Evolutionary conservation across 108 stramenopile genomes (phyloP), one percentile per base, ranked within the genome.

Genomic region (Conticribra guillardii): DNA sequence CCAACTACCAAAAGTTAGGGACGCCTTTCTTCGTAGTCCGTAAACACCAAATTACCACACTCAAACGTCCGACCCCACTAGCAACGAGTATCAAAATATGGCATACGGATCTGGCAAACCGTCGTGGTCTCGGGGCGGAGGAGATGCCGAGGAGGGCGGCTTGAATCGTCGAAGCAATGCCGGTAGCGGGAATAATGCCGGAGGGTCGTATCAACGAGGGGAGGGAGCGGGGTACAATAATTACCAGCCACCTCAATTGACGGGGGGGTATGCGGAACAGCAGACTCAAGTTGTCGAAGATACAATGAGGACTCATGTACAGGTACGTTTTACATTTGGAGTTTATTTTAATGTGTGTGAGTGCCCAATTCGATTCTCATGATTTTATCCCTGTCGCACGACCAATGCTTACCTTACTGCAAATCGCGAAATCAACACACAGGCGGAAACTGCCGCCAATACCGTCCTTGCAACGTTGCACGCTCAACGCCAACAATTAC

Each of bases 281-380:
- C 93, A 95, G 64, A 89, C 88, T 2, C 69, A 81, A 19, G 66
- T 85, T 17, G 60, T 95, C 28, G 79, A 87, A 26, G 94, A 95
- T 54, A 86, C 94, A 7, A 79, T 90, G 69, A 79, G 85, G 34
- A 90, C 94, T 26, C 91, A 91, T 54, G 88, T 92, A 47, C 71
- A 86, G 51, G 84, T 71, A 8, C 49, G 69, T 41, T 50, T 7
- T 2, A 3, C n/a, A n/a, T n/a, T n/a, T n/a, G n/a, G n/a, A n/a
- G n/a, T n/a, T n/a, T n/a, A n/a, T n/a, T n/a, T n/a, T n/a, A n/a
- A n/a, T n/a, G n/a, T n/a, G n/a, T n/a, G n/a, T n/a, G n/a, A n/a
- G n/a, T n/a, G n/a, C n/a, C n/a, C n/a, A n/a, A n/a, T n/a, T n/a
- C n/a, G n/a, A n/a, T n/a, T n/a, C n/a, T n/a, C n/a, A n/a, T n/a